Evolutionary conservation across 164 flowering plant species (phyloP).

Genomic region (Vitis amurensis): DNA sequence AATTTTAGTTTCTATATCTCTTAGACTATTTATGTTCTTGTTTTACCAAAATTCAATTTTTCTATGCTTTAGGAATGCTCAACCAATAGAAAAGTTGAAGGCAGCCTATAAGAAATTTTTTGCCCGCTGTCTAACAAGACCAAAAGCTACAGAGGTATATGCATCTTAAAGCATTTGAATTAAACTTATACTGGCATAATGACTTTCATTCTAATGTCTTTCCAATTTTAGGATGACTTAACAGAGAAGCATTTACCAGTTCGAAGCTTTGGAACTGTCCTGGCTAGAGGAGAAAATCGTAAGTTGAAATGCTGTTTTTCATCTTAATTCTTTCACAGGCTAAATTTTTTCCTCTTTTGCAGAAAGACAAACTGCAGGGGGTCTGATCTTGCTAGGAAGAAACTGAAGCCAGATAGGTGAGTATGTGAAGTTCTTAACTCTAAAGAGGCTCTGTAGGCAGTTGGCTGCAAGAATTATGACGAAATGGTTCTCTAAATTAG

Average conservation of each 20-base stretch:
- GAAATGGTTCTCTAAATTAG: too few relatives aligned
- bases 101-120: constrained; percentile 72
- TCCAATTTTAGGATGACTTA: constrained; percentile 44
- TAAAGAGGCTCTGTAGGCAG: too few relatives aligned
- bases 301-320: constrained; percentile 21
- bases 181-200: background rate
- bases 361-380: constrained; percentile 46
- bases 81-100: constrained; percentile 68
- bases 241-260: constrained; percentile 44
- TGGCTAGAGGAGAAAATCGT: constrained; percentile 56
- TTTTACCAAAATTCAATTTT: background rate
- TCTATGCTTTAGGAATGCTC: constrained; percentile 56
- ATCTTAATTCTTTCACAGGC: constrained; percentile 1
- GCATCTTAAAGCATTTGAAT: background rate
- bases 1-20: too few relatives aligned
- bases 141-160: constrained; percentile 53
- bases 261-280: constrained; percentile 83
- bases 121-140: constrained; percentile 57
- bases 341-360: constrained; percentile 17
- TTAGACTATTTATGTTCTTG: too few relatives aligned
- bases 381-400: constrained; percentile 41
- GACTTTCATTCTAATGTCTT: background rate
- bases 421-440: constrained; percentile 2
- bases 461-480: too few relatives aligned
- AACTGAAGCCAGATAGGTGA: constrained; percentile 59